Evolutionary conservation across 2,329 filamentous ascomycete species (phyloP).

Genomic region (Curvularia eragrostidis): DNA sequence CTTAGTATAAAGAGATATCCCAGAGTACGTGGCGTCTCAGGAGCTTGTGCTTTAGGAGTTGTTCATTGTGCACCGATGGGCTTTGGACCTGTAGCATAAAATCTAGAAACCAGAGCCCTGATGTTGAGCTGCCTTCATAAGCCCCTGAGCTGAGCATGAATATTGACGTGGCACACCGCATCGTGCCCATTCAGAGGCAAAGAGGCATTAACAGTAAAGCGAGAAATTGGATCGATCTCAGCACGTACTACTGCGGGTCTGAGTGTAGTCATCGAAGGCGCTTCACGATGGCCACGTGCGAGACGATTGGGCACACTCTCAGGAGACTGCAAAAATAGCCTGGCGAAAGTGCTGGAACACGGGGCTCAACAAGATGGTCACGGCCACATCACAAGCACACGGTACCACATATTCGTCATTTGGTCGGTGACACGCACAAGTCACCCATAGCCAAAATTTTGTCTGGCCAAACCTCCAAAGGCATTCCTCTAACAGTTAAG

Average conservation of each 20-base stretch:
- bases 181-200: neutral
- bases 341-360: neutral
- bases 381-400: neutral
- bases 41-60: constrained; percentile 13
- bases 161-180: neutral
- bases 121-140: neutral
- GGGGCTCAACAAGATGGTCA: neutral
- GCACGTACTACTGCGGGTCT: neutral
- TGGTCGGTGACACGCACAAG: constrained; percentile 7
- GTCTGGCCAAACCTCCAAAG: constrained; percentile 27
- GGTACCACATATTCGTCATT: constrained; percentile 2
- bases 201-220: neutral
- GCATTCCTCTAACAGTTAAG: constrained; percentile 29
- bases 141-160: neutral
- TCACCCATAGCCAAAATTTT: constrained; percentile 17
- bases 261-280: neutral
- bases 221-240: neutral
- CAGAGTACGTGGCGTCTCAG: neutral
- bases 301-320: neutral
- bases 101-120: neutral
- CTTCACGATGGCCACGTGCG: neutral
- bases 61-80: constrained; percentile 16
- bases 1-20: constrained; percentile 17
- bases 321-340: neutral
- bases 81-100: constrained; percentile 9